Conservation (phyloP, 78 protist species). For the Dictyostelium capitatum region DNA sequence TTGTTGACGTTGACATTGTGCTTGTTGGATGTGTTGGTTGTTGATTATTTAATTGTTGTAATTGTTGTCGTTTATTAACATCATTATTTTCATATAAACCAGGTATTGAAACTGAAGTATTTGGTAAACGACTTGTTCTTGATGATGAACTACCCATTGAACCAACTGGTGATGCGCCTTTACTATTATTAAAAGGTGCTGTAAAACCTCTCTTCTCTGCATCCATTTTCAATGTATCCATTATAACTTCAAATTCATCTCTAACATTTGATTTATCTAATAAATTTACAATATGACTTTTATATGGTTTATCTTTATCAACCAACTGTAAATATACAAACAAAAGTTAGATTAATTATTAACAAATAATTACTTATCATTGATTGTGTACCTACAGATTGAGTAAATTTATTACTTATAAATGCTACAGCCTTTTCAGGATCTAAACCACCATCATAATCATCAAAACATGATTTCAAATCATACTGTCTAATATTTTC, state of each 20-base stretch:
- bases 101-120: background rate
- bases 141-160: constrained; percentile 3
- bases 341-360: background rate
- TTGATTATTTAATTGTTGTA: background rate
- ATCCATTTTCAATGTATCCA: constrained; percentile 50
- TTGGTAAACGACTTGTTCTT: background rate
- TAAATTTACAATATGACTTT: constrained; percentile 34
- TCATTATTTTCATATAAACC: background rate
- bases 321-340: background rate
- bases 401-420: constrained; percentile 49
- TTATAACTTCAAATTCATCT: constrained; percentile 32
- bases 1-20: background rate
- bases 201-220: constrained; percentile 64
- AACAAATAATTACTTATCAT: background rate
- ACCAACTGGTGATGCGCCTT: background rate
- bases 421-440: constrained; percentile 9
- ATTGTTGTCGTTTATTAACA: background rate
- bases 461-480: constrained; percentile 24
- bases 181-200: background rate
- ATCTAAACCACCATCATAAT: constrained; percentile 35
- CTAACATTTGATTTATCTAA: constrained; percentile 47
- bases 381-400: constrained; percentile 26
- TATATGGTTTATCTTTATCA: constrained; percentile 40
- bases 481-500: constrained; percentile 39
- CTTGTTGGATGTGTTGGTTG: background rate